Evolutionary conservation across 495 filamentous ascomycete genomes (phyloP).

Genomic region (Neurospora tetraspora): DNA sequence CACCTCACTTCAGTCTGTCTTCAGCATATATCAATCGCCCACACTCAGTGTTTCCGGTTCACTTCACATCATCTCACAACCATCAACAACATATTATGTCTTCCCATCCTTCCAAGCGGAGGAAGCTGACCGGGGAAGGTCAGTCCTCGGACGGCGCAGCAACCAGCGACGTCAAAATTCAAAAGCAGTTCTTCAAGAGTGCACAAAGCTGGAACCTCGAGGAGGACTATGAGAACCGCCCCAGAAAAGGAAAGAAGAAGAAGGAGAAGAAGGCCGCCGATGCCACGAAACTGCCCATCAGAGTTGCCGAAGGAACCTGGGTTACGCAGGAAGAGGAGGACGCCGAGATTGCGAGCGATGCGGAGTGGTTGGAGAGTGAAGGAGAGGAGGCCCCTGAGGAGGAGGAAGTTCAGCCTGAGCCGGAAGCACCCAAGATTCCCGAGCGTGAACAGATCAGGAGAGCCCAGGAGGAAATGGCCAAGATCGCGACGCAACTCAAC

Average conservation of each 20-base stretch:
- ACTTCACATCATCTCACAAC: background rate
- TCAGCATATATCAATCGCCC: background rate
- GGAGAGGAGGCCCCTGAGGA: constrained; percentile 33
- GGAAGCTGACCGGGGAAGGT: constrained; percentile 27
- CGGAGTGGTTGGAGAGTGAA: constrained; percentile 42
- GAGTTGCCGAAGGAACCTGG: constrained; percentile 64
- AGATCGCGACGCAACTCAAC: constrained; percentile 69
- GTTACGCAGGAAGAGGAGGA: constrained; percentile 36
- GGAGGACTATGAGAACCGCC: constrained; percentile 76
- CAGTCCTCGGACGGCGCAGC: constrained; percentile 22
- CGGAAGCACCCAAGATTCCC: constrained; percentile 52
- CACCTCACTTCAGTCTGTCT: background rate
- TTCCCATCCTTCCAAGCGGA: constrained; percentile 33
- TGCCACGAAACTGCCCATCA: constrained; percentile 59
- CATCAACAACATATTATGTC: constrained; percentile 20
- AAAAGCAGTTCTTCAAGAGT: constrained; percentile 37
- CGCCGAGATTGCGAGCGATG: constrained; percentile 42
- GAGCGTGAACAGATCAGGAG: constrained; percentile 67
- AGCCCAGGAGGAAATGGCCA: constrained; percentile 88
- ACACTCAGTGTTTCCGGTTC: background rate
- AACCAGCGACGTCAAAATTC: constrained; percentile 20
- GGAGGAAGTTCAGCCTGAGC: constrained; percentile 23
- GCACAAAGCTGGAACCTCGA: constrained; percentile 71
- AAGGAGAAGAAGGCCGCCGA: constrained; percentile 47
- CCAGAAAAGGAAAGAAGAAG: constrained; percentile 63